Conservation (phyloP, 371 early-diverging fungal species). For the Mortierella polycephala region DNA sequence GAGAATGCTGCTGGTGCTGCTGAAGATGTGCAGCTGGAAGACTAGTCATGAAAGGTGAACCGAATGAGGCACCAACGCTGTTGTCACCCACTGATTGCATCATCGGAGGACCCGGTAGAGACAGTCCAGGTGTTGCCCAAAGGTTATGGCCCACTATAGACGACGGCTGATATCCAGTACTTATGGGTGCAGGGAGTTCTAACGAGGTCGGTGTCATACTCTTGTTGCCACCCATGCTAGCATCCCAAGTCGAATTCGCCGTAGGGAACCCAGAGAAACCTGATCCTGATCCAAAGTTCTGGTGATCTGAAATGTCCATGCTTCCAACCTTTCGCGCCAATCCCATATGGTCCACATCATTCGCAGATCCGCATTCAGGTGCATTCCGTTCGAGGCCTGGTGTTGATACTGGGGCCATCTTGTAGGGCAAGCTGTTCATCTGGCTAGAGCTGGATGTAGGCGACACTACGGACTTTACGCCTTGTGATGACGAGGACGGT, state of each 20-base stretch:
- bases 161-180: constrained; percentile 21
- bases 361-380: constrained; percentile 13
- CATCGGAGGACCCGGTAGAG: constrained; percentile 30
- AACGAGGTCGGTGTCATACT: constrained; percentile 18
- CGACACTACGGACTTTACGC: constrained; percentile 10
- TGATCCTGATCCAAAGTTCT: constrained; percentile 21
- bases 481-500: constrained; percentile 19
- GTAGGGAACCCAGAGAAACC: constrained; percentile 37
- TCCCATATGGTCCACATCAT: constrained; percentile 7
- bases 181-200: constrained; percentile 32
- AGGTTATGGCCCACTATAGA: constrained; percentile 35
- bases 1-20: constrained; percentile 23
- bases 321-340: constrained; percentile 34
- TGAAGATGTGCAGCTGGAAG: constrained; percentile 31
- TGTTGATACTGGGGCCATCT: constrained; percentile 9
- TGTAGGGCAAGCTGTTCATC: constrained; percentile 6
- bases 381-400: constrained; percentile 17
- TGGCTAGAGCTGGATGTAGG: constrained; percentile 18
- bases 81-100: constrained; percentile 28
- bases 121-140: constrained; percentile 42
- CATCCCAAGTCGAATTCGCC: constrained; percentile 38
- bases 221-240: constrained; percentile 20
- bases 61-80: constrained; percentile 16
- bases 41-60: constrained; percentile 46
- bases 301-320: constrained; percentile 32